Evolutionary conservation across 1,284 basidiomycete genomes (phyloP), one percentile per base, ranked within the genome.

Genomic region (Trichosporon faecale): DNA sequence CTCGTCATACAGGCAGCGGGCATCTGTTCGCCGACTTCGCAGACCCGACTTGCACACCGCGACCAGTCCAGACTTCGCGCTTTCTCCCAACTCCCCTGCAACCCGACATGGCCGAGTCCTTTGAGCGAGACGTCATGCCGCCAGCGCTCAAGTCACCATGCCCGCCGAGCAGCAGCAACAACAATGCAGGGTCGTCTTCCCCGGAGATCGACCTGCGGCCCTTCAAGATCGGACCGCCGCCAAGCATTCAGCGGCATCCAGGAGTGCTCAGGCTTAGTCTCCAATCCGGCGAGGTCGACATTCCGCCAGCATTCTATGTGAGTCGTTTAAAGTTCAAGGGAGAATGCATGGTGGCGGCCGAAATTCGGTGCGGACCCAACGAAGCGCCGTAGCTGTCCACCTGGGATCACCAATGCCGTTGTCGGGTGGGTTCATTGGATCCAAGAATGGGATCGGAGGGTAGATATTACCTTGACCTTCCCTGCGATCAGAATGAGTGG

Each of bases 241-340:
- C 40, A 18, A 27, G 27, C 25, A 33, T 65, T 2, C 64, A 61
- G 16, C 60, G 27, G n/a, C 60, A 61, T n/a, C 31, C 18, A 31
- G 63, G 16, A 11, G 18, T 16, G 33, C 25, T 52, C 49, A 23
- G 49, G 18, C 23, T 52, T 6, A 52, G 23, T 9, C n/a, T 52
- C 21, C 49, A 52, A 25, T 52, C 49, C 21, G 49, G 49, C 49
- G 49, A 25, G 6, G 23, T n/a, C 49, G 49, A 52, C 4, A 65
- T 73, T 3, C 75, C 78, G 6, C 76, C 78, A 3, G 70, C 74
- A 21, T 67, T 77, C 31, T 68, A 68, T 18, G 67, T 68, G 63
- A 68, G 67, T 65, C 29, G 60, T 11, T 21, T 61, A 21, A 33
- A 23, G 49, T 52, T 52, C 25, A 61, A 33, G 60, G 60, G 29